Percentiles rank a stretch among this genome's conserved stretches.
These are phyloP conservation scores for Sarcodon aspratus DNA, from an alignment of 768 basidiomycete species.

Conservation along the genomic window DNA sequence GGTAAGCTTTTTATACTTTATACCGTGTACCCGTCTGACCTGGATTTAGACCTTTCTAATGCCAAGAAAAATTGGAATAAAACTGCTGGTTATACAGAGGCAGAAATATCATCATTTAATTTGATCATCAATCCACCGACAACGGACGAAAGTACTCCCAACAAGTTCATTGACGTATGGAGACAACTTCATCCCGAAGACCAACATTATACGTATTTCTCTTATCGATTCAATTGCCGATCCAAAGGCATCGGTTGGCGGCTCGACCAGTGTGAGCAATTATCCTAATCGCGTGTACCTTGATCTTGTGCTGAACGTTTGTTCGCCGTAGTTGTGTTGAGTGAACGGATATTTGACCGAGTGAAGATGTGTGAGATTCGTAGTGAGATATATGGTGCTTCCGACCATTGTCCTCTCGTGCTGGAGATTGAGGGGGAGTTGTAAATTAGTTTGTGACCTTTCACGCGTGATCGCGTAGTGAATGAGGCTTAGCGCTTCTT, in stretches of 20 bases:
- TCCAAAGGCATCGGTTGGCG: conserved; percentile 80
- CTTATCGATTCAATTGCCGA: conserved; percentile 74
- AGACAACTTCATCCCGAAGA: conserved; percentile 52
- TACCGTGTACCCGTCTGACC: neutral
- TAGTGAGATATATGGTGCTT: conserved; percentile 77
- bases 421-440: conserved; percentile 44
- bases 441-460: too few species aligned
- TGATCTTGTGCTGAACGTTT: neutral
- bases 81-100: conserved; percentile 74
- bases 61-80: conserved; percentile 79
- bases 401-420: conserved; percentile 76
- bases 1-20: conserved; percentile 25
- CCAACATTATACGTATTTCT: conserved; percentile 79
- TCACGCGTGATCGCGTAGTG: too few species aligned
- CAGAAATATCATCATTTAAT: conserved; percentile 66
- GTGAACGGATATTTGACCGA: conserved; percentile 50
- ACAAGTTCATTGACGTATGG: conserved; percentile 70
- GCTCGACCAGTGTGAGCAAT: conserved; percentile 64
- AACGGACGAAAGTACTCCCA: conserved; percentile 10
- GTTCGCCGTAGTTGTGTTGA: conserved; percentile 48
- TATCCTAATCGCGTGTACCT: neutral
- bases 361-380: conserved; percentile 82
- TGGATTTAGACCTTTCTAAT: conserved; percentile 48
- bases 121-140: conserved; percentile 48
- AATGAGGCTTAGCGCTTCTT: too few species aligned